Evolutionary conservation across 257 asterid species (phyloP).

Genomic region (Leptodermis oblonga): DNA sequence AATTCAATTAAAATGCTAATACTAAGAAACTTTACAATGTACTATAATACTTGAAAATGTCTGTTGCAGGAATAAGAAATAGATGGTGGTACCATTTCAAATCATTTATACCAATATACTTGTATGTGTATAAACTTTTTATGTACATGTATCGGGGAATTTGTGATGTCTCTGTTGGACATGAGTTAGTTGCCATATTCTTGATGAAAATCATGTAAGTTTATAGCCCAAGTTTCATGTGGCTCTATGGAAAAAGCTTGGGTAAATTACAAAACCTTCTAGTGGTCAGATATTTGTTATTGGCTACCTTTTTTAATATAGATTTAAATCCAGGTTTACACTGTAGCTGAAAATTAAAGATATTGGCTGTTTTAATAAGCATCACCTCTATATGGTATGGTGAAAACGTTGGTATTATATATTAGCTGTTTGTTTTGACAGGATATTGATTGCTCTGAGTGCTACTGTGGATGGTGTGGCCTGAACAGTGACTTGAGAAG

Average conservation of each 20-base stretch:
- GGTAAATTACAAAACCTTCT: not conserved
- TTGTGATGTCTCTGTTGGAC: not conserved
- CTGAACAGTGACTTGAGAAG: slow-evolving; percentile 30
- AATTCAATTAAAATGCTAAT: not conserved
- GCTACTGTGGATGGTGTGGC: slow-evolving; percentile 49
- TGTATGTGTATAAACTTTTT: not conserved
- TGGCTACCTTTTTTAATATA: too few relatives aligned
- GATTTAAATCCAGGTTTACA: not conserved
- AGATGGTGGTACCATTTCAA: not conserved
- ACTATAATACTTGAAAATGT: not conserved
- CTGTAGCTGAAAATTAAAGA: not conserved
- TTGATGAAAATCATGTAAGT: not conserved
- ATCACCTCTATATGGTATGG: not conserved
- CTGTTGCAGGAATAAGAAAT: not conserved
- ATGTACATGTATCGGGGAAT: not conserved
- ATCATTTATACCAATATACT: not conserved
- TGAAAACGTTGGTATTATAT: not conserved
- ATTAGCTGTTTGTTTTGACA: slow-evolving; percentile 9
- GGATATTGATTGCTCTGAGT: slow-evolving; percentile 41
- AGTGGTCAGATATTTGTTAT: not conserved
- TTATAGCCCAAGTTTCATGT: not conserved
- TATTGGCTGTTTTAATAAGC: too few relatives aligned
- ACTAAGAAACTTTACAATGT: not conserved
- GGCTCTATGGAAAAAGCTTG: not conserved
- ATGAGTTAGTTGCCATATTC: not conserved